A percentile compares a stretch with the other conserved stretches of the same genome.
phyloP scores from a whole-genome alignment of 164 flowering plant genomes.

The Annona cherimola region DNA sequence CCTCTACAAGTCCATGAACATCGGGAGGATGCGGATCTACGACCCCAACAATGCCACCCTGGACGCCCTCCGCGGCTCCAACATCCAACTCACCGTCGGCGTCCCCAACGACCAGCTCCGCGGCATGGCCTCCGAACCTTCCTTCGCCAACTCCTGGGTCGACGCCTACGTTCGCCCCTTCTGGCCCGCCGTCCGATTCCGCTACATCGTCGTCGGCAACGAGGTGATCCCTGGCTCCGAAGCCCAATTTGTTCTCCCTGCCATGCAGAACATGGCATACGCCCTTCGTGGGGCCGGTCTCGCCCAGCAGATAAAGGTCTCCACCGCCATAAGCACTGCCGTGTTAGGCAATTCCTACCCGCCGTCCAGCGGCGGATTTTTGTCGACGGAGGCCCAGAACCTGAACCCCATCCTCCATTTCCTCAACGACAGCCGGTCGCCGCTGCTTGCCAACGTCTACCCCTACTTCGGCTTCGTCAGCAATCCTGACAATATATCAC shows the following conservation, averaged over 20 bases:
- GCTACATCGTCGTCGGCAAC: constrained; percentile 18
- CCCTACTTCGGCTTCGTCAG: constrained; percentile 26
- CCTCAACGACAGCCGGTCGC: background rate
- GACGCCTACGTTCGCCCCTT: constrained; percentile 1
- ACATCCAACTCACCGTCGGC: constrained; percentile 10
- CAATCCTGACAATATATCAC: constrained; percentile 4
- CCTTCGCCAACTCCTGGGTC: constrained; percentile 18
- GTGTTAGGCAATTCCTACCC: constrained; percentile 10
- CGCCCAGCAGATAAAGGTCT: constrained; percentile 2
- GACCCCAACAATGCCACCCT: constrained; percentile 11
- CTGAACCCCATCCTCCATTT: constrained; percentile 3
- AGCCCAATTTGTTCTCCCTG: constrained; percentile 1
- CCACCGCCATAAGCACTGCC: constrained; percentile 8
- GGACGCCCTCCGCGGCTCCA: constrained; percentile 7
- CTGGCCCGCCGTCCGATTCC: constrained; percentile 1
- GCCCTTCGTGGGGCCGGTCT: constrained; percentile 9
- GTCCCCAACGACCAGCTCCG: constrained; percentile 8
- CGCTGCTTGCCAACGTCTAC: constrained; percentile 22
- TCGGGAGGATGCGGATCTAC: constrained; percentile 11
- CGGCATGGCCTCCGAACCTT: background rate
- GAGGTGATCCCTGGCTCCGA: constrained; percentile 16
- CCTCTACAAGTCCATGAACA: constrained; percentile 8
- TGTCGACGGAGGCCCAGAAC: background rate
- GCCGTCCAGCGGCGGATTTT: constrained; percentile 16
- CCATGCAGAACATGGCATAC: constrained; percentile 15